Percentiles rank a stretch among this genome's conserved stretches.
Evolutionary conservation across 352 stramenopile species (phyloP).

Genomic region (Phytophthora megakarya): DNA sequence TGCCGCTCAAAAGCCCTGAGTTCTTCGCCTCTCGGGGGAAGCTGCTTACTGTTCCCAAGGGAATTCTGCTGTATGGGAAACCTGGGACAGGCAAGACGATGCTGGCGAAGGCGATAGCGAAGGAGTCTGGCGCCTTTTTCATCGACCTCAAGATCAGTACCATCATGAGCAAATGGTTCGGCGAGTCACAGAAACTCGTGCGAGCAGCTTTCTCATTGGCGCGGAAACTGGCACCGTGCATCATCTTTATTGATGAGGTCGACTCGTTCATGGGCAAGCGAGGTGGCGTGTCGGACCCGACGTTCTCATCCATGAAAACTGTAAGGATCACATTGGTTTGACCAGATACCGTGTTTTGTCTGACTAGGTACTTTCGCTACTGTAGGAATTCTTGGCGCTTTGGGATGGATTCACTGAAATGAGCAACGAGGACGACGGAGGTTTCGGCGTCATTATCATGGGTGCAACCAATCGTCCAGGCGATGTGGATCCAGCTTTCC

Average conservation of each 20-base stretch:
- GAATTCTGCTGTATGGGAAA: constrained; percentile 84
- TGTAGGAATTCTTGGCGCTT: constrained; percentile 96
- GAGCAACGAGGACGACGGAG: constrained; percentile 55
- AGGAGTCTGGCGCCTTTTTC: constrained; percentile 91
- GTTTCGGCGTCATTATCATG: constrained; percentile 95
- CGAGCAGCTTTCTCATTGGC: constrained; percentile 93
- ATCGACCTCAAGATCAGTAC: constrained; percentile 91
- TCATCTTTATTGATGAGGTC: constrained; percentile 99
- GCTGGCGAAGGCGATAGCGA: constrained; percentile 95
- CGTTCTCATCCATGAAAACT: constrained; percentile 89
- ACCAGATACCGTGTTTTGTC: background rate
- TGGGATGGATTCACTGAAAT: constrained; percentile 96
- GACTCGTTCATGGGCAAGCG: constrained; percentile 93
- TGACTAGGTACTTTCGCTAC: constrained; percentile 16
- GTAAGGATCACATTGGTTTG: constrained; percentile 28
- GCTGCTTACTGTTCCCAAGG: constrained; percentile 87
- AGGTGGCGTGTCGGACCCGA: constrained; percentile 76
- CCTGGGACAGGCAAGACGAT: constrained; percentile 92
- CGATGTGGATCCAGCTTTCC: constrained; percentile 94
- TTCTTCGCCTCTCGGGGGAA: constrained; percentile 91
- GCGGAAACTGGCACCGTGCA: constrained; percentile 94
- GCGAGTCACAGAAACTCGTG: constrained; percentile 94
- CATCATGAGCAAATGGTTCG: constrained; percentile 93
- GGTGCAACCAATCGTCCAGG: constrained; percentile 95
- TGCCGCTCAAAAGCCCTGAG: constrained; percentile 91